A percentile compares a stretch with the other conserved stretches of the same genome.
These are phyloP conservation scores for Verticillium klebahnii DNA, from an alignment of 2,329 filamentous ascomycete species.

Conservation along the genomic window DNA sequence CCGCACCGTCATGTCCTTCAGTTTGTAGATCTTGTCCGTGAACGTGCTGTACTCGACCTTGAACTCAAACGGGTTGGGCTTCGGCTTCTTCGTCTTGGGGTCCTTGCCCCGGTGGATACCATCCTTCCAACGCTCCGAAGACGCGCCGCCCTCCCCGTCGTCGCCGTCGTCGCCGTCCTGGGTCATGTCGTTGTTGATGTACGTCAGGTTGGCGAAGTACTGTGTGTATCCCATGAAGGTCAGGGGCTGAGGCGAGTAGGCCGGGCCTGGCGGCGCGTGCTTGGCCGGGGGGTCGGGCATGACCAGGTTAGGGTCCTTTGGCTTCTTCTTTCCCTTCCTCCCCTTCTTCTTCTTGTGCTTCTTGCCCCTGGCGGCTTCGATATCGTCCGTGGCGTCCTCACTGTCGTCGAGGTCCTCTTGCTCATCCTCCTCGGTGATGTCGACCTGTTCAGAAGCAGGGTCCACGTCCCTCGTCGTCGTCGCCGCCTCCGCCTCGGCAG, in stretches of 20 bases:
- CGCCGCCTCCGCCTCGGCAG: neutral
- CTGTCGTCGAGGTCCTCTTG: slow-evolving; percentile 12
- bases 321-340: slow-evolving; percentile 38
- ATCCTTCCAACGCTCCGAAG: slow-evolving; percentile 50
- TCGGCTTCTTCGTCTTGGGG: slow-evolving; percentile 46
- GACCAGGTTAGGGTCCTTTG: slow-evolving; percentile 55
- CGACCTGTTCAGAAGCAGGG: slow-evolving; percentile 6
- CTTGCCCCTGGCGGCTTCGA: slow-evolving; percentile 25
- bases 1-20: slow-evolving; percentile 79
- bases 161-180: slow-evolving; percentile 18
- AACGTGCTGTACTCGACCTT: slow-evolving; percentile 85
- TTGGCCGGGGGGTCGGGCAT: slow-evolving; percentile 71
- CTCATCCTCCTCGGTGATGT: slow-evolving; percentile 24
- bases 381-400: slow-evolving; percentile 20
- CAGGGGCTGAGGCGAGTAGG: slow-evolving; percentile 80
- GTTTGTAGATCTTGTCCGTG: slow-evolving; percentile 66
- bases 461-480: slow-evolving; percentile 3
- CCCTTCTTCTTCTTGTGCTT: slow-evolving; percentile 37
- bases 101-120: slow-evolving; percentile 60
- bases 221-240: slow-evolving; percentile 79
- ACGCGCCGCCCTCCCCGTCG: slow-evolving; percentile 20
- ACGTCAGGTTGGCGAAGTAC: slow-evolving; percentile 91
- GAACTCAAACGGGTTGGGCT: slow-evolving; percentile 63
- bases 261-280: slow-evolving; percentile 73
- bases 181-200: slow-evolving; percentile 70